Evolutionary conservation across 2,329 filamentous ascomycete species (phyloP), one percentile per base, ranked within the genome.

Genomic region (Aspergillus quadrilineatus): DNA sequence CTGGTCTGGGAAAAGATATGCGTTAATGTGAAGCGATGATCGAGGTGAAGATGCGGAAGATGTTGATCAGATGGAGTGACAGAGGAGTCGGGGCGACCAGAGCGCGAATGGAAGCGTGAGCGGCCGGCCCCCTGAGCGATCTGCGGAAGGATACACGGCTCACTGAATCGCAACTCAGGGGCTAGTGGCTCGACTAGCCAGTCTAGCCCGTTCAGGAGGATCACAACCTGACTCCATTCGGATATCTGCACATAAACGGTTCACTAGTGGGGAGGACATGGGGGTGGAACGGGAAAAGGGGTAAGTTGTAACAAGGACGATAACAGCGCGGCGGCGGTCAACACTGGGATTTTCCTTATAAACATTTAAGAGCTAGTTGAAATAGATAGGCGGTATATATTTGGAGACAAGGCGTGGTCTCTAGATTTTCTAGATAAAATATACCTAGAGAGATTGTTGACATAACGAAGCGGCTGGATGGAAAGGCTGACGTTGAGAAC

Each of bases 231-330:
- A 37, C 50, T 52, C 34, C 42, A 50, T 56, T n/a, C 53, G 47
- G 53, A 42, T 47, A 42, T 50, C 41, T 44, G 41, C 43, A 55
- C 53, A 51, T 42, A 47, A 56, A 46, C 42, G 47, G 47, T 50
- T 49, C 39, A 45, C 42, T 47, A 50, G 50, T 52, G 50, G 48
- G 29, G 47, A 39, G n/a, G 29, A 49, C 43, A 53, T 55, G 52
- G 53, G 53, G 36, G 32, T 46, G 52, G 30, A 37, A 37, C 26
- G 37, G 52, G 42, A 58, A 52, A 55, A 50, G 56, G 56, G 56
- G 53, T 29, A 55, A 50, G 56, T 53, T 48, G 53, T 29, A 50
- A 14, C 43, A 17, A 32, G 9, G 26, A 4, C 47, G 22, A 50
- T n/a, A 39, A 8, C 22, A 34, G 32, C 29, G 30, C 28, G 41